Percentiles rank a stretch among this genome's conserved stretches.
These are phyloP conservation scores for Suhomyces taliae DNA, from an alignment of 1,139 yeast genomes.

Conservation along the genomic window DNA sequence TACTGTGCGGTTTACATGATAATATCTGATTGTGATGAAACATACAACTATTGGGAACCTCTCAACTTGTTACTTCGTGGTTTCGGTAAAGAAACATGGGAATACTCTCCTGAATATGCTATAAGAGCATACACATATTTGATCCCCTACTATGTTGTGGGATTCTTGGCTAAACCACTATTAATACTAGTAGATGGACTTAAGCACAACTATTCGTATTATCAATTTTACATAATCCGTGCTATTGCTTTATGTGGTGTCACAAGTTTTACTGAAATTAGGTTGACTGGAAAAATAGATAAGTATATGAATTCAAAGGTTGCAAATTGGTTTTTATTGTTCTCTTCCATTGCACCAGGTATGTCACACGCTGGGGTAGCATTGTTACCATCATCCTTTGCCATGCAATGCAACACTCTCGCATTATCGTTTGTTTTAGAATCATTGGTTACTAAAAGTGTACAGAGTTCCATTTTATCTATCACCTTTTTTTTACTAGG, in stretches of 20 bases:
- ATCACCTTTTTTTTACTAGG: constrained; percentile 60
- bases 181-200: constrained; percentile 20
- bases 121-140: constrained; percentile 83
- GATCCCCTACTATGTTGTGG: constrained; percentile 49
- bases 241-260: constrained; percentile 48
- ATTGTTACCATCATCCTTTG: constrained; percentile 81
- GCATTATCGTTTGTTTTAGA: constrained; percentile 47
- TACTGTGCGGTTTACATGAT: constrained; percentile 58
- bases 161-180: constrained; percentile 35
- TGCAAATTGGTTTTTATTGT: constrained; percentile 59
- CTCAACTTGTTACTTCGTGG: constrained; percentile 73
- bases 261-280: constrained; percentile 56
- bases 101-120: constrained; percentile 87
- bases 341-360: constrained; percentile 55
- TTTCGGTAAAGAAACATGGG: constrained; percentile 96
- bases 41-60: constrained; percentile 93
- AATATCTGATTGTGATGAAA: constrained; percentile 77
- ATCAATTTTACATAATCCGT: constrained; percentile 57
- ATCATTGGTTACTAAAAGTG: constrained; percentile 15
- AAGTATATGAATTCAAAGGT: constrained; percentile 34
- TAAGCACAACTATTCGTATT: constrained; percentile 21
- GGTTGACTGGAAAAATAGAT: constrained; percentile 46
- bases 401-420: constrained; percentile 65
- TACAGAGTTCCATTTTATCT: constrained; percentile 26
- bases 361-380: constrained; percentile 86